These are phyloP conservation scores for Coemansia sp. DNA, from an alignment of 192 early-diverging fungal species.

Conservation along the genomic window DNA sequence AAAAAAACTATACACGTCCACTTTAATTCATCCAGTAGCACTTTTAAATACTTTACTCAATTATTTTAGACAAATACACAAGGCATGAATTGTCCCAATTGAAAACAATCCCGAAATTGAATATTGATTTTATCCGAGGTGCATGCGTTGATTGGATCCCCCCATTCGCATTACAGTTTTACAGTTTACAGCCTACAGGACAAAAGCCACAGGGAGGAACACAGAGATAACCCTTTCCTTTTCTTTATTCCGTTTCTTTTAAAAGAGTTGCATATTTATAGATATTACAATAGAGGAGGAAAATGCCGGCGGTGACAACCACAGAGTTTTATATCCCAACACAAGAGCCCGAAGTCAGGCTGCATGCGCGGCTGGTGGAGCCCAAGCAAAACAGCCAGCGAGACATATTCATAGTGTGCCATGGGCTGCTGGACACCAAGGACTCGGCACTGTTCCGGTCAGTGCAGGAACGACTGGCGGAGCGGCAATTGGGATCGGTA, in stretches of 20 bases:
- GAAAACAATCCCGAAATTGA: neutral
- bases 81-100: too few species aligned
- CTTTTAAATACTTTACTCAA: neutral
- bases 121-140: neutral
- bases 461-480: conserved; percentile 17
- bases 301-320: neutral
- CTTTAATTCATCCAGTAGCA: neutral
- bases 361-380: conserved; percentile 21
- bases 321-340: conserved; percentile 18
- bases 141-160: too few species aligned
- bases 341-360: neutral
- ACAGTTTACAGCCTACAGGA: too few species aligned
- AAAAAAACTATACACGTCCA: neutral
- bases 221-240: too few species aligned
- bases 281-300: neutral
- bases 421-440: conserved; percentile 57
- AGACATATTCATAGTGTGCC: conserved; percentile 54
- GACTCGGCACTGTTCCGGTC: conserved; percentile 27
- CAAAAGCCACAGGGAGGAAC: too few species aligned
- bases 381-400: conserved; percentile 4
- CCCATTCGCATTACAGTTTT: too few species aligned
- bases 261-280: neutral
- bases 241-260: too few species aligned
- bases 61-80: too few species aligned
- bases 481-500: conserved; percentile 29